Evolutionary conservation across 805 yeast genomes (phyloP), one percentile per base, ranked within the genome.

Genomic region (Debaryomyces prosopidis): DNA sequence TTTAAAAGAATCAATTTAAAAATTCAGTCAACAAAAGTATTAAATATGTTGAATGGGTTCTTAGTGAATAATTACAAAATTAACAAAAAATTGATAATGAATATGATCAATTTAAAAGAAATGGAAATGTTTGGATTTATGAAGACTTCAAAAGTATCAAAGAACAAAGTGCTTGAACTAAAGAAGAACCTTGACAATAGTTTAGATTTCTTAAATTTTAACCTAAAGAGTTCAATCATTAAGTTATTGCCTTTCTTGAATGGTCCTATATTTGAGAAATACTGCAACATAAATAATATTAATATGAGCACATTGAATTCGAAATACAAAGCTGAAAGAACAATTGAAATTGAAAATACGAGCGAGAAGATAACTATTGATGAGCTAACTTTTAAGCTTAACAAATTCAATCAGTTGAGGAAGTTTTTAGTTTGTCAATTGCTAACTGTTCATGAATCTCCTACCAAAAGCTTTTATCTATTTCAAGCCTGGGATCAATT

Each of bases 391-490:
- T 28, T 42, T 4, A 60, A 53, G 30, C 37, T 65, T 32, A 51
- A 57, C 27, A 49, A 58, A 35, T 73, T 73, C 52, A 70, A 71
- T 47, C 69, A 63, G 41, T 49, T 65, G 32, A 46, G 77, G 27
- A 65, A 72, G 36, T 53, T 73, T 11, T 54, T 71, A 19, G 58
- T 71, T 4, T 69, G 75, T 49, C 70, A 69, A 49, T 51, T 73
- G 31, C 55, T 73, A 23, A 62, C 75, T 4, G 37, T 68, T 16
- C 65, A 71, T 48, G 73, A 70, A 36, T 31, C 42, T 6, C 55
- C 63, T 11, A 54, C 53, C 26, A 35, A 47, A 31, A 71, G 60
- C 48, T 69, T 65, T 52, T 69, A 68, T 45, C 40, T 68, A 5
- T 57, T 54, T 42, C 67, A 66, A 28, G 45, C 69, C 9, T 47